phyloP scores from a whole-genome alignment of 1,284 basidiomycete species.

The Sanguinoderma infundibulare region DNA sequence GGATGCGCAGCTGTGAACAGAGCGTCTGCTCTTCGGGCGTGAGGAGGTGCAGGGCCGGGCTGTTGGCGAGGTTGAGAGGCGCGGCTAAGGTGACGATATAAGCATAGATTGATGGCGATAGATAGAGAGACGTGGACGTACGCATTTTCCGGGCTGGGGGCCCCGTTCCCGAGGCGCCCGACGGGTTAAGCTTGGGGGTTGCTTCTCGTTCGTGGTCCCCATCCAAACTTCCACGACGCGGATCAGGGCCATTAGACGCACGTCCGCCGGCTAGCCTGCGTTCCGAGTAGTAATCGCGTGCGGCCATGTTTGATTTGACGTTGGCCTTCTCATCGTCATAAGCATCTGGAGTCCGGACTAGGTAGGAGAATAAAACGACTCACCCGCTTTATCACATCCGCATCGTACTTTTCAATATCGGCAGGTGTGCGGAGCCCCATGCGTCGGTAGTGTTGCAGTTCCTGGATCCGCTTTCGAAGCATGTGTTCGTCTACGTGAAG shows the following conservation, averaged over 20 bases:
- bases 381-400: slow-evolving; percentile 75
- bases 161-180: slow-evolving; percentile 38
- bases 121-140: slow-evolving; percentile 36
- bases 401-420: slow-evolving; percentile 90
- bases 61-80: slow-evolving; percentile 87
- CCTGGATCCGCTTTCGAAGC: slow-evolving; percentile 84
- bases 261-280: slow-evolving; percentile 52
- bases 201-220: slow-evolving; percentile 61
- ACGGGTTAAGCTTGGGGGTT: slow-evolving; percentile 52
- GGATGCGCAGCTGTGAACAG: slow-evolving; percentile 87
- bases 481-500: slow-evolving; percentile 74
- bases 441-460: slow-evolving; percentile 87
- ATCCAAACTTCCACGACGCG: slow-evolving; percentile 54
- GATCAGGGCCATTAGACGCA: slow-evolving; percentile 61
- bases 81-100: slow-evolving; percentile 47
- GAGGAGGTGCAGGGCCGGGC: slow-evolving; percentile 85
- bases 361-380: slow-evolving; percentile 29
- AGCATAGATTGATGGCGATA: slow-evolving; percentile 1
- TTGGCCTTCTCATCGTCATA: slow-evolving; percentile 45
- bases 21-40: slow-evolving; percentile 85
- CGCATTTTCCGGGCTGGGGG: slow-evolving; percentile 52
- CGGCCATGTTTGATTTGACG: slow-evolving; percentile 53
- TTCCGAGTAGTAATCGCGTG: slow-evolving; percentile 63
- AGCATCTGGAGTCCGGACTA: not conserved
- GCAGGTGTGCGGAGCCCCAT: slow-evolving; percentile 81